These are phyloP conservation scores for Nematocida sp. DNA, from an alignment of 371 early-diverging fungal genomes.

Conservation along the genomic window DNA sequence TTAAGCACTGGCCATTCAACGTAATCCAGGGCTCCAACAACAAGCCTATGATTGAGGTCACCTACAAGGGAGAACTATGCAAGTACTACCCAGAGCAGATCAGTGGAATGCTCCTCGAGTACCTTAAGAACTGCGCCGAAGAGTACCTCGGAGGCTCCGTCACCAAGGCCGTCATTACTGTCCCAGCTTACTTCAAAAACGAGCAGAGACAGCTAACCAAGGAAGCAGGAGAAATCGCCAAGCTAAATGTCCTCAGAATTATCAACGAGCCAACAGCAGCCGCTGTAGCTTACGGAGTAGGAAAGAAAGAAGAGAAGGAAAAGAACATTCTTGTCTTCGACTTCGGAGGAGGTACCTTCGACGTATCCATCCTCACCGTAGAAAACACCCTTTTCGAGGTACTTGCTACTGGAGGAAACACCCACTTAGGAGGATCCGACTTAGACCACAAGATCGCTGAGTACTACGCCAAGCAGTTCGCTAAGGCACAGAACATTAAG, in stretches of 20 bases:
- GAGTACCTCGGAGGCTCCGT: slow-evolving; percentile 52
- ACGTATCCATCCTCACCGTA: slow-evolving; percentile 64
- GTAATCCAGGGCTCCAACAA: slow-evolving; percentile 68
- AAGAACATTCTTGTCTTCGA: slow-evolving; percentile 80
- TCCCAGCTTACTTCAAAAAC: slow-evolving; percentile 68
- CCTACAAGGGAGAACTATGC: slow-evolving; percentile 75
- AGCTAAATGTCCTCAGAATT: slow-evolving; percentile 59
- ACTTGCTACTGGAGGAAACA: slow-evolving; percentile 66
- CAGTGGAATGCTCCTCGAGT: slow-evolving; percentile 83
- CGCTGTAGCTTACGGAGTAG: slow-evolving; percentile 87
- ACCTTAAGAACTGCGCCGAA: slow-evolving; percentile 77
- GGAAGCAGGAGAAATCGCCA: slow-evolving; percentile 64
- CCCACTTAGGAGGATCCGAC: slow-evolving; percentile 67
- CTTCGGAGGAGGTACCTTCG: slow-evolving; percentile 80
- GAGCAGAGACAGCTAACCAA: slow-evolving; percentile 66
- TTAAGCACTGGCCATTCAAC: slow-evolving; percentile 66
- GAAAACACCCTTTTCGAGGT: slow-evolving; percentile 64
- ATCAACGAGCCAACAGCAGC: slow-evolving; percentile 85
- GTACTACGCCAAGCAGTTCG: slow-evolving; percentile 58
- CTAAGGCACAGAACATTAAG: slow-evolving; percentile 48
- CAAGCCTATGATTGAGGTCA: slow-evolving; percentile 70
- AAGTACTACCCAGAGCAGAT: slow-evolving; percentile 87
- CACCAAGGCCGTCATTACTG: slow-evolving; percentile 63
- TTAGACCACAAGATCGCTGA: slow-evolving; percentile 65
- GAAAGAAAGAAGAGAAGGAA: slow-evolving; percentile 70